A percentile compares a stretch with the other conserved stretches of the same genome.
phyloP scores from a whole-genome alignment of 2,329 filamentous ascomycete species.

The Stagonosporopsis rhizophila region DNA sequence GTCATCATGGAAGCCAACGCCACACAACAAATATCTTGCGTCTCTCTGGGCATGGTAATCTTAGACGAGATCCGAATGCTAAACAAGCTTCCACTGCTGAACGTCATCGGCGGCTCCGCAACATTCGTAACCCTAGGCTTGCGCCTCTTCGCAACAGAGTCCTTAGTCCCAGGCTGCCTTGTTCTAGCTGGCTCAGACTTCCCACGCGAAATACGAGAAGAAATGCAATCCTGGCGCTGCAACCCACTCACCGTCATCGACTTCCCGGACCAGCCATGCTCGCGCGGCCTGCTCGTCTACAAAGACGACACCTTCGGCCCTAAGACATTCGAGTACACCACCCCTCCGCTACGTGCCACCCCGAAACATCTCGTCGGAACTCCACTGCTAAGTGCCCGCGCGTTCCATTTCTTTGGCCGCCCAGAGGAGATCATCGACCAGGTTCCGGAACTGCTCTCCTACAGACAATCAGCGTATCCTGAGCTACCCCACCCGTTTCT shows the following conservation, averaged over 20 bases:
- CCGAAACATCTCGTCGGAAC: conserved; percentile 20
- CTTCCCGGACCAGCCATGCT: conserved; percentile 5
- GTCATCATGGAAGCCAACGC: not conserved
- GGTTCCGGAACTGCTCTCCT: conserved; percentile 21
- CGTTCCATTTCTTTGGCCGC: conserved; percentile 31
- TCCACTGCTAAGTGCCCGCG: conserved; percentile 17
- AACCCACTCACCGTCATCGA: conserved; percentile 19
- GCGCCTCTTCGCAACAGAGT: conserved; percentile 18
- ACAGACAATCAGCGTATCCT: conserved; percentile 7
- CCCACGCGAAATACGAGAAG: conserved; percentile 8
- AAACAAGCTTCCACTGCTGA: conserved; percentile 14
- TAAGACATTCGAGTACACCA: conserved; percentile 29
- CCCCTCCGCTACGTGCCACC: conserved; percentile 19
- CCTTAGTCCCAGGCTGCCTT: conserved; percentile 24
- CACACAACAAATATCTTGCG: not conserved
- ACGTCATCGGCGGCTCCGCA: conserved; percentile 31
- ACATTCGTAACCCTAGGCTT: conserved; percentile 24
- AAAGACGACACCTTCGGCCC: conserved; percentile 33
- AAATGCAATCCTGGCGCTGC: conserved; percentile 16
- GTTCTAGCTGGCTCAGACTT: conserved; percentile 31
- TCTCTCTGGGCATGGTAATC: conserved; percentile 34
- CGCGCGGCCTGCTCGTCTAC: conserved; percentile 28
- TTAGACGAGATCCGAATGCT: conserved; percentile 32
- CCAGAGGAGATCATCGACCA: conserved; percentile 24
- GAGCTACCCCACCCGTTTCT: conserved; percentile 17